Evolutionary conservation across 2,329 filamentous ascomycete genomes (phyloP), one percentile per base, ranked within the genome.

Genomic region (Colletotrichum acutatum): DNA sequence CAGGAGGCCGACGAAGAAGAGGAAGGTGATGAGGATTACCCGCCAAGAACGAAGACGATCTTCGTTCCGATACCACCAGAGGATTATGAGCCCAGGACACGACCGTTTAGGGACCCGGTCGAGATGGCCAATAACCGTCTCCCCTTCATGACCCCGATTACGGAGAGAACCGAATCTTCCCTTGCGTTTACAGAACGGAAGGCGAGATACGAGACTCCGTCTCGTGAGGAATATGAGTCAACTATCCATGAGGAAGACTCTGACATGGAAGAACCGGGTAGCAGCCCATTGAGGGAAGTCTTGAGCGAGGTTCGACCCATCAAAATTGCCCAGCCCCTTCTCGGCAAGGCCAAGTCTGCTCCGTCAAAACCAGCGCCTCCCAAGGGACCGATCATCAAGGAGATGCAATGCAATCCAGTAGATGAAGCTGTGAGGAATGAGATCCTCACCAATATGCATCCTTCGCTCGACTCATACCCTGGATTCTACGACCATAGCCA

Each of bases 81-180:
- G 79, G 94, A 97, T 81, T 97, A 95, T 80, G 91, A 95, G 76
- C 90, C 94, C 57, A 93, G 94, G 22, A 93, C 89, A 69, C 89
- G 92, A 60, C 93, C 94, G 71, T 98, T 93, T 87, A 92, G 95
- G 79, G 94, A 98, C 82, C 90, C 94, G 79, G 89, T 85, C 46
- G 89, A 95, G 80, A 88, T 92, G 82, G 95, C 95, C 72, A 97
- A 98, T 79, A 98, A 95, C 82, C 92, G 95, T 67, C 87, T 98
- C 11, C 97, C 96, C 3, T 99, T 98, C 81, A 98, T 99, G 97
- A 99, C 97, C 0, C 97, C 97, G 1, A 99, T 99, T 76, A 96
- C 97, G 1, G 97, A 99, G 82, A 92, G 95, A 78, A 99, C 97
- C 0, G 97, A 99, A 82, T 93, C 92, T 12, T 98, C 95, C 0